These are phyloP conservation scores for Aspergillus thermomutatus DNA, from an alignment of 2,329 filamentous ascomycete species.

Conservation along the genomic window DNA sequence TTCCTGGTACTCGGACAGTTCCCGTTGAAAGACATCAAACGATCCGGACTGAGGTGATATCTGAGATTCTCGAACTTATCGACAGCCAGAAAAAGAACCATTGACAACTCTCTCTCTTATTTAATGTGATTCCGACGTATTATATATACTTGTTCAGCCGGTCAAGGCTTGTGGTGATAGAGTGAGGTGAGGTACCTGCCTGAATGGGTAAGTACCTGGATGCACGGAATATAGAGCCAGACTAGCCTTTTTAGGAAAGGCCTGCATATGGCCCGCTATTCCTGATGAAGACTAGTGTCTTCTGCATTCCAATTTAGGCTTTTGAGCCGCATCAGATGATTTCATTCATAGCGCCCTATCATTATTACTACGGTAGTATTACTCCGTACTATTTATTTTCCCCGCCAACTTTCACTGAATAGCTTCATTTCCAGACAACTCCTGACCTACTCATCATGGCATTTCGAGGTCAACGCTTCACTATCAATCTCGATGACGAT, in stretches of 20 bases:
- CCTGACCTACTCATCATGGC: conserved; percentile 36
- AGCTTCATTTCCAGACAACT: neutral
- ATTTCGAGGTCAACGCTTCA: conserved; percentile 59
- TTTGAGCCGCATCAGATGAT: conserved; percentile 34
- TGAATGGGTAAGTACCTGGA: conserved; percentile 9
- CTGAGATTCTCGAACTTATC: neutral
- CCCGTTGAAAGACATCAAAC: neutral
- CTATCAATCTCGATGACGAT: conserved; percentile 57
- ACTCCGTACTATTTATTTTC: no score
- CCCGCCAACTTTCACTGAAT: neutral
- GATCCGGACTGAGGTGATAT: neutral
- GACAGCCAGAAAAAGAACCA: neutral
- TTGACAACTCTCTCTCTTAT: neutral
- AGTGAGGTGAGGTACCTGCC: conserved; percentile 13
- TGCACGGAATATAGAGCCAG: neutral
- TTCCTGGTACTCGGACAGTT: neutral
- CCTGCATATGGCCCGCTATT: conserved; percentile 20
- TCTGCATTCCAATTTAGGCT: conserved; percentile 31
- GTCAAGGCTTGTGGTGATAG: neutral
- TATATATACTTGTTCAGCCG: neutral
- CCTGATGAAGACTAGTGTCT: conserved; percentile 13
- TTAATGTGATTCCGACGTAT: neutral
- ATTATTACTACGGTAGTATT: conserved; percentile 18
- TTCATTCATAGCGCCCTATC: conserved; percentile 24
- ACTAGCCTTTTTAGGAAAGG: conserved; percentile 6